Base-by-base conservation (phyloP, 768 basidiomycete species). In the Mycena rosella region DNA sequence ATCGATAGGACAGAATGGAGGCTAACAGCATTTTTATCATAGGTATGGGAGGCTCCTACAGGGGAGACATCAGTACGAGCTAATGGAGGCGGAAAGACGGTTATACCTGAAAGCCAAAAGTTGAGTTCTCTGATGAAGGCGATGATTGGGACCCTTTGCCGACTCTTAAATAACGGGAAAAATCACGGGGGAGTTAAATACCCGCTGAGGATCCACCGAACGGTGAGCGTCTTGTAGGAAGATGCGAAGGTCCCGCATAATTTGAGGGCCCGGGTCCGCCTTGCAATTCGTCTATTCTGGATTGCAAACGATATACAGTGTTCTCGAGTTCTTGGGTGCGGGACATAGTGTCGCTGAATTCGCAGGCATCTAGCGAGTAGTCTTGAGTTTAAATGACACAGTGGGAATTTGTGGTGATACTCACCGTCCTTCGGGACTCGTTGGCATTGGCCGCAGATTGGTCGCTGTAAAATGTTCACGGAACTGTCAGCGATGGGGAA, bases 291-390 rank as follows among this genome's bases (percentile, higher is more conserved):
- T 68, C 71, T 0, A 86, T 73, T 22, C 85, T 78, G 15, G 78
- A 74, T 65, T 78, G 78, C n/a, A 86, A 72, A n/a, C 78, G 77
- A 0, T 74, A 65, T 14, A 86, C 68, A 0, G 82, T 73, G 13
- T 81, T 77, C 65, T 85, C 83, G 15, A 86, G 71, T 2, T 76
- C 72, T 54, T 84, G 71, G 0, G 78, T 84, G 7, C 75, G 76
- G 0, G 84, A 78, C 20, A 72, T 72, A 11, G 75, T 78, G 55
- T 84, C 84, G 0, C 78, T 78, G 62, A 85, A 86, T 73, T 86
- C 83, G 63, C 85, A 86, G 29, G 83, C 82, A 5, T 81, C n/a
- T n/a, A n/a, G n/a, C n/a, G n/a, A n/a, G n/a, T n/a, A n/a, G n/a
- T n/a, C n/a, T n/a, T n/a, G n/a, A n/a, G n/a, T n/a, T n/a, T n/a